Conservation (phyloP, 345 rosid species). For the Syzygium oleosum region DNA sequence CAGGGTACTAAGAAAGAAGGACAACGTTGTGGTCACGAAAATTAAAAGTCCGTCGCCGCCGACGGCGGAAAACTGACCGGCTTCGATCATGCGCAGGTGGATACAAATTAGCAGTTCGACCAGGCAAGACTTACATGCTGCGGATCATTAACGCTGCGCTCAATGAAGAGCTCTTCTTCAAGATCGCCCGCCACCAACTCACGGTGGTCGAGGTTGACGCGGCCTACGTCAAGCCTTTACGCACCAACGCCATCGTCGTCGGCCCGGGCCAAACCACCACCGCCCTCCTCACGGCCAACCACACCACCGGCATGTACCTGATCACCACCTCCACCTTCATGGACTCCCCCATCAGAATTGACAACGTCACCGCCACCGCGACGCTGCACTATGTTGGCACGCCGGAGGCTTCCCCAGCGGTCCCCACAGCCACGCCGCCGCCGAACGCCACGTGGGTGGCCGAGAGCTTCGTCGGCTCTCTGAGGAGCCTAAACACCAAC, state of each 20-base stretch:
- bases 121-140: conserved; percentile 66
- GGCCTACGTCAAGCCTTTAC: conserved; percentile 62
- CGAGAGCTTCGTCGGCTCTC: conserved; percentile 25
- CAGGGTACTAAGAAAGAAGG: conserved; percentile 22
- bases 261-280: conserved; percentile 86
- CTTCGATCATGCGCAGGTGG: neutral
- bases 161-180: conserved; percentile 83
- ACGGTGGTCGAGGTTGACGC: conserved; percentile 90
- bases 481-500: conserved; percentile 58
- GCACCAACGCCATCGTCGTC: conserved; percentile 49
- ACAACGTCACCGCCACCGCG: conserved; percentile 67
- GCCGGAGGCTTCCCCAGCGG: conserved; percentile 22
- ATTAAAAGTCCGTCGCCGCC: neutral
- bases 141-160: conserved; percentile 78
- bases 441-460: conserved; percentile 61
- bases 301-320: conserved; percentile 41
- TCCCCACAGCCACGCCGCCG: conserved; percentile 36
- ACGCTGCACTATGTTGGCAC: conserved; percentile 54
- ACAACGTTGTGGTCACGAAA: neutral
- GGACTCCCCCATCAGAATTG: conserved; percentile 60
- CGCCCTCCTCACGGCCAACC: conserved; percentile 40
- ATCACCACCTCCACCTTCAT: conserved; percentile 67
- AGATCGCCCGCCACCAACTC: conserved; percentile 72
- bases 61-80: neutral
- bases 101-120: conserved; percentile 24